Evolutionary conservation across 305 asterid species (phyloP).

Genomic region (Fraxinus baroniana): DNA sequence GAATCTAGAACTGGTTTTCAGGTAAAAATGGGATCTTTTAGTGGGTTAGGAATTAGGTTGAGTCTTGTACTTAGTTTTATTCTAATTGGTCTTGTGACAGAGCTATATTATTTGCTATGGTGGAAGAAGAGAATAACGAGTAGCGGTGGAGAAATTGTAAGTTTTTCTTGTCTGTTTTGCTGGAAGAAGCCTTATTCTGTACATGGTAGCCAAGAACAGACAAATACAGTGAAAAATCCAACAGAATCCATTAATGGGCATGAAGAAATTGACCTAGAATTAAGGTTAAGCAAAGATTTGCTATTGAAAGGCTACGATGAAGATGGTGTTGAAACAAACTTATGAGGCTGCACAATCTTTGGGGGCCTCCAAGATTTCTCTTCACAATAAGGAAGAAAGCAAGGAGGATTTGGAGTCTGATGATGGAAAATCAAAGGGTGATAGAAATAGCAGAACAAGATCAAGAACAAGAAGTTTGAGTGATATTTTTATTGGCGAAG

Average conservation of each 20-base stretch:
- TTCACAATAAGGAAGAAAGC: constrained; percentile 89
- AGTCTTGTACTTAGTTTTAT: too few relatives aligned
- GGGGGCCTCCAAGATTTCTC: constrained; percentile 84
- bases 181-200: too few relatives aligned
- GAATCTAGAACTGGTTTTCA: too few relatives aligned
- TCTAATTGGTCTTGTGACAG: too few relatives aligned
- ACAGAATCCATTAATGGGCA: constrained; percentile 18
- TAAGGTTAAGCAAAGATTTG: constrained; percentile 37
- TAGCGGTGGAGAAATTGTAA: too few relatives aligned
- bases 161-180: too few relatives aligned
- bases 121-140: too few relatives aligned
- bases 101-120: too few relatives aligned
- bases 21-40: too few relatives aligned
- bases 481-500: constrained; percentile 44
- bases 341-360: constrained; percentile 73
- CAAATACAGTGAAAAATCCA: constrained; percentile 17
- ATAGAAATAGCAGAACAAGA: constrained; percentile 55
- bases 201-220: too few relatives aligned
- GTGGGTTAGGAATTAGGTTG: too few relatives aligned
- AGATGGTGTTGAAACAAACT: constrained; percentile 67
- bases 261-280: constrained; percentile 47
- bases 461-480: constrained; percentile 72
- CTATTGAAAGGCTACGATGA: constrained; percentile 41
- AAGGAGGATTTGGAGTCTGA: constrained; percentile 87
- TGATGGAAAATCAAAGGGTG: constrained; percentile 58